Conservation (phyloP, 176 grass and related monocot species). For the Cenchrus fungigraminus region DNA sequence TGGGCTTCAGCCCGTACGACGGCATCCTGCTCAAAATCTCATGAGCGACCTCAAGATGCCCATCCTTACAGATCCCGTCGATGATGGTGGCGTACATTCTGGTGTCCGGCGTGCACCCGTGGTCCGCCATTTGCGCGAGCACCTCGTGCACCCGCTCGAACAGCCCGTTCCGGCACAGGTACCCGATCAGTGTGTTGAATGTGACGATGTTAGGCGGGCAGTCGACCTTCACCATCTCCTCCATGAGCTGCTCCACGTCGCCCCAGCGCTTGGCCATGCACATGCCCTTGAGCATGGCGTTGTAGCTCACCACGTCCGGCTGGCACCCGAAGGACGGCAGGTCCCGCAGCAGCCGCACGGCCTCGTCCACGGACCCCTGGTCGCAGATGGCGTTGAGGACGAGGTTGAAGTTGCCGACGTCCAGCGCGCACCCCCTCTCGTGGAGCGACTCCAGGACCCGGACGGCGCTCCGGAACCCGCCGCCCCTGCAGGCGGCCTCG, state of each 20-base stretch:
- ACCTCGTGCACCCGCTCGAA: constrained; percentile 46
- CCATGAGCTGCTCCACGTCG: constrained; percentile 47
- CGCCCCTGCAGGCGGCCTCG: constrained; percentile 47
- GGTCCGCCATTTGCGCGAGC: constrained; percentile 36
- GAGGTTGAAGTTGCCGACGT: constrained; percentile 65
- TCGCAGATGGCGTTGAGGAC: constrained; percentile 56
- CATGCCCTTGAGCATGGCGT: constrained; percentile 57
- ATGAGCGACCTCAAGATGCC: constrained; percentile 42
- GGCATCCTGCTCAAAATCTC: constrained; percentile 51
- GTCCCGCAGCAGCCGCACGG: constrained; percentile 39
- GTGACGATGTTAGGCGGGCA: constrained; percentile 56
- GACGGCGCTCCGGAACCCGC: constrained; percentile 47
- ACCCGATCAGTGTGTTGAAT: constrained; percentile 54
- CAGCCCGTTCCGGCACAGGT: constrained; percentile 52
- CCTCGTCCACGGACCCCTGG: constrained; percentile 53
- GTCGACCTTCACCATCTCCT: constrained; percentile 43
- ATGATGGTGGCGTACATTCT: constrained; percentile 53
- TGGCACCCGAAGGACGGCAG: constrained; percentile 48
- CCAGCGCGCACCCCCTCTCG: constrained; percentile 46
- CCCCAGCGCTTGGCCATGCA: constrained; percentile 53
- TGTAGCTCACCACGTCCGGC: constrained; percentile 60
- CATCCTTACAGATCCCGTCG: constrained; percentile 54
- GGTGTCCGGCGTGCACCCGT: constrained; percentile 42
- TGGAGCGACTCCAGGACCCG: constrained; percentile 43
- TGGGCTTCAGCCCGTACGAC: constrained; percentile 52